These are phyloP conservation scores for Tripidium arundinaceum DNA, from an alignment of 202 grass and related monocot genomes.

Conservation along the genomic window DNA sequence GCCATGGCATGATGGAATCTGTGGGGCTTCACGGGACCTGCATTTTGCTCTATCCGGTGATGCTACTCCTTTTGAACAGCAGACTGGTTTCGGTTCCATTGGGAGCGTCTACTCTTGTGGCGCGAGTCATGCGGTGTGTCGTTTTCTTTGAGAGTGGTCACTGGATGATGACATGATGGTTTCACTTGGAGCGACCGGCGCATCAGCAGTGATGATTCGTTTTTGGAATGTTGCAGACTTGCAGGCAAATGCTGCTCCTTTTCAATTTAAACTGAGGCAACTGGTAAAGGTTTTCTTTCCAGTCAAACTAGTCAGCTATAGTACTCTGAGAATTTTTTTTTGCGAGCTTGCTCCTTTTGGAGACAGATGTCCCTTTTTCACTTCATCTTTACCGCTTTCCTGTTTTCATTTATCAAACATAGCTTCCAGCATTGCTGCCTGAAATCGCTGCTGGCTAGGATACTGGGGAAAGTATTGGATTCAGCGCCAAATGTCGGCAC, in stretches of 20 bases:
- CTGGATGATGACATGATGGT: conserved; percentile 32
- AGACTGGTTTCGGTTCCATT: conserved; percentile 18
- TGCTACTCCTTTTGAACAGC: background rate
- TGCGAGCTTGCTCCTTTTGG: background rate
- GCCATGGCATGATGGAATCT: background rate
- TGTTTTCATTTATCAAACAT: background rate
- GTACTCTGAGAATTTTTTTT: background rate
- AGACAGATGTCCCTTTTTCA: conserved; percentile 4
- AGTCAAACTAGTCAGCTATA: background rate
- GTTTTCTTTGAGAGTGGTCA: background rate
- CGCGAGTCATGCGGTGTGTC: background rate
- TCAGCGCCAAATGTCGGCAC: background rate
- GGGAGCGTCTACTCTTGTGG: conserved; percentile 1
- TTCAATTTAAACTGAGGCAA: background rate
- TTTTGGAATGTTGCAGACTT: conserved; percentile 14
- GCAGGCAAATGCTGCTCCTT: background rate
- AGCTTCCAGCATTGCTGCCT: too few species aligned
- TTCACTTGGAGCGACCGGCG: background rate
- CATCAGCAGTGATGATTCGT: background rate
- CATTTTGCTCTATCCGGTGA: background rate
- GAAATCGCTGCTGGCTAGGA: background rate
- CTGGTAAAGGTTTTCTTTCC: conserved; percentile 28
- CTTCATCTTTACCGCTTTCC: background rate
- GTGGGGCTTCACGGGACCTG: background rate
- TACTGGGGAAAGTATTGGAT: background rate